Evolutionary conservation across 176 grass and related monocot genomes (phyloP).

Genomic region (Neostapfia colusana): DNA sequence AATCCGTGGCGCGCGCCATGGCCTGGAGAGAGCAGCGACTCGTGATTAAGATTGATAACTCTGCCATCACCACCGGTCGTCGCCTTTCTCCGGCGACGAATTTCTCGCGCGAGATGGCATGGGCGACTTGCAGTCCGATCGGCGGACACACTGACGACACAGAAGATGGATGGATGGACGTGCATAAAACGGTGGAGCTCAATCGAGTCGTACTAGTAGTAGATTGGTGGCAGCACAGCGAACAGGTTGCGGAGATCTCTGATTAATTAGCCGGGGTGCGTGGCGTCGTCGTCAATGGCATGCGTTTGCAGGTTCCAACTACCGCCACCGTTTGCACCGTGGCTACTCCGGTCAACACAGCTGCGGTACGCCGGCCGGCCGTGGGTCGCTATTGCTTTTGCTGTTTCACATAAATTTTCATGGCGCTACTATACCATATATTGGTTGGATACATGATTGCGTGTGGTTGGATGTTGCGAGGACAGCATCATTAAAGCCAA

Average conservation of each 20-base stretch:
- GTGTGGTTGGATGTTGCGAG: background rate
- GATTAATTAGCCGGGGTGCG: background rate
- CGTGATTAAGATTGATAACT: background rate
- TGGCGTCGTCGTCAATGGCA: background rate
- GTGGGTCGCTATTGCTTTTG: conserved; percentile 13
- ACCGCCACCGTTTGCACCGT: background rate
- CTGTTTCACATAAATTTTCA: background rate
- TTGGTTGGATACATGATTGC: background rate
- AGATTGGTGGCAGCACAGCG: background rate
- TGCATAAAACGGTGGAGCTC: no score
- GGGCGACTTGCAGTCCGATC: no score
- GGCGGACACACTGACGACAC: background rate
- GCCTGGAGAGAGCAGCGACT: background rate
- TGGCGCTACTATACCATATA: background rate
- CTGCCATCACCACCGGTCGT: background rate
- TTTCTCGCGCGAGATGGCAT: no score
- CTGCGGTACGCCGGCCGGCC: background rate
- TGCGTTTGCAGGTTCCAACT: background rate
- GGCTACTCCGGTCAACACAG: background rate
- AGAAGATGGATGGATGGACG: no score
- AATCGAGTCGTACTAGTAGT: no score
- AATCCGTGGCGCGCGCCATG: background rate
- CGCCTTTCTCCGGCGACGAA: background rate
- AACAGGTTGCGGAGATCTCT: background rate
- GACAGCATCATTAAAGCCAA: background rate